Evolutionary conservation across 306 rosid genomes (phyloP).

Genomic region (Comarum palustre): DNA sequence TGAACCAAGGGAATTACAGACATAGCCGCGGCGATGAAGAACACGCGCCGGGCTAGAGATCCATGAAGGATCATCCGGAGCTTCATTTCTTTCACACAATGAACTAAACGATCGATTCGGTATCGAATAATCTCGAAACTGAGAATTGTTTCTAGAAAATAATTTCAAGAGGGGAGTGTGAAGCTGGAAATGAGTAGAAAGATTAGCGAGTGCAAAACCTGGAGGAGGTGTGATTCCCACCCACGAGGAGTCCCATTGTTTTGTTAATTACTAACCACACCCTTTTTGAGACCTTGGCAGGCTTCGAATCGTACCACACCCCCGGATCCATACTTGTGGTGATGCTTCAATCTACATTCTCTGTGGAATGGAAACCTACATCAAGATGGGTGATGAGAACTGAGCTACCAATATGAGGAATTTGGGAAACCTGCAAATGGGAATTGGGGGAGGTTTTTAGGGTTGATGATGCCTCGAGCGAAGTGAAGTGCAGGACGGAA

Average conservation of each 20-base stretch:
- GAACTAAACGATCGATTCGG: neutral
- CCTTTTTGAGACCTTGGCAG: slow-evolving; percentile 43
- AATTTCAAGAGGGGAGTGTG: slow-evolving; percentile 7
- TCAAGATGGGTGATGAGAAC: neutral
- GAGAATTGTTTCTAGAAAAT: neutral
- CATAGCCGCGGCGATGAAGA: slow-evolving; percentile 54
- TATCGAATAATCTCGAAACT: neutral
- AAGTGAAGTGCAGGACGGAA: neutral
- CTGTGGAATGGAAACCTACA: slow-evolving; percentile 18
- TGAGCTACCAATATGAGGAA: neutral
- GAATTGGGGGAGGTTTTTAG: neutral
- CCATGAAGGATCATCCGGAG: slow-evolving; percentile 35
- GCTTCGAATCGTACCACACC: slow-evolving; percentile 48
- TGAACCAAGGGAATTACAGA: slow-evolving; percentile 58
- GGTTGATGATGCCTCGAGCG: neutral
- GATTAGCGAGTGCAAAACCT: slow-evolving; percentile 90
- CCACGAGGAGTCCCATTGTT: slow-evolving; percentile 88
- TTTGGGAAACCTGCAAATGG: neutral
- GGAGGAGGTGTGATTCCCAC: slow-evolving; percentile 91
- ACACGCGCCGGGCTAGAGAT: slow-evolving; percentile 44
- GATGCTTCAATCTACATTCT: slow-evolving; percentile 22
- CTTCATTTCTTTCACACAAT: slow-evolving; percentile 26
- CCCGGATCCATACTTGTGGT: slow-evolving; percentile 28
- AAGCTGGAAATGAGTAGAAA: slow-evolving; percentile 1
- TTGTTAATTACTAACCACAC: slow-evolving; percentile 81